Conservation (phyloP, 169 alveolate genomes). For the Prorocentrum cordatum region DNA sequence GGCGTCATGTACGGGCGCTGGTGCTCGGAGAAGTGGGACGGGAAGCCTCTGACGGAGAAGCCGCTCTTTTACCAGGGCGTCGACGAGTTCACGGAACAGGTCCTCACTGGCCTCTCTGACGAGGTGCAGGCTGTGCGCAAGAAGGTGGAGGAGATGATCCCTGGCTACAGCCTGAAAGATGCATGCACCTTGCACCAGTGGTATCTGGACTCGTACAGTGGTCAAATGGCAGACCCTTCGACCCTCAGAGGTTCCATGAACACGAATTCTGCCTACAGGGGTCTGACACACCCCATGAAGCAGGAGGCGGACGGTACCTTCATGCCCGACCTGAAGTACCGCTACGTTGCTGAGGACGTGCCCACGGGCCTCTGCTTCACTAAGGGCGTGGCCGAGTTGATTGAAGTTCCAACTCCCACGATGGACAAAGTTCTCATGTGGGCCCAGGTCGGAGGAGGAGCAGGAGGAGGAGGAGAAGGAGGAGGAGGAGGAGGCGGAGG, state of each 20-base stretch:
- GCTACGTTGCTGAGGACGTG: conserved; percentile 55
- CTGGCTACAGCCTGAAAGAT: conserved; percentile 31
- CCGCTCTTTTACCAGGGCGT: conserved; percentile 63
- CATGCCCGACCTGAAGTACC: conserved; percentile 67
- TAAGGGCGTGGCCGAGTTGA: conserved; percentile 30
- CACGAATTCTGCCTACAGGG: conserved; percentile 56
- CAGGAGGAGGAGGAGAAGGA: no score
- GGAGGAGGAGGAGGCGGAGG: no score
- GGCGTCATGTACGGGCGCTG: conserved; percentile 63
- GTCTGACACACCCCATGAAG: conserved; percentile 57
- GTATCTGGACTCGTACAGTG: conserved; percentile 52
- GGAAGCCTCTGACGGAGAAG: conserved; percentile 34
- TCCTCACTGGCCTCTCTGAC: conserved; percentile 24
- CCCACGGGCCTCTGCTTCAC: conserved; percentile 63
- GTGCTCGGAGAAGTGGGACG: conserved; percentile 67
- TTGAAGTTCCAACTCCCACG: conserved; percentile 55
- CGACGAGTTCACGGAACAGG: conserved; percentile 45
- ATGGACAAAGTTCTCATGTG: no score
- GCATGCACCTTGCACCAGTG: conserved; percentile 65
- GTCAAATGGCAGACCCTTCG: conserved; percentile 56
- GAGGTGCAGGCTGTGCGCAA: conserved; percentile 47
- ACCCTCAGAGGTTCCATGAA: conserved; percentile 40
- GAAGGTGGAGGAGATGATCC: conserved; percentile 8
- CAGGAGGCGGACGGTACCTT: not conserved
- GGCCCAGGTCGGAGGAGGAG: no score